Base-by-base conservation (phyloP, 331 rosid species). In the Acacia pycnantha region DNA sequence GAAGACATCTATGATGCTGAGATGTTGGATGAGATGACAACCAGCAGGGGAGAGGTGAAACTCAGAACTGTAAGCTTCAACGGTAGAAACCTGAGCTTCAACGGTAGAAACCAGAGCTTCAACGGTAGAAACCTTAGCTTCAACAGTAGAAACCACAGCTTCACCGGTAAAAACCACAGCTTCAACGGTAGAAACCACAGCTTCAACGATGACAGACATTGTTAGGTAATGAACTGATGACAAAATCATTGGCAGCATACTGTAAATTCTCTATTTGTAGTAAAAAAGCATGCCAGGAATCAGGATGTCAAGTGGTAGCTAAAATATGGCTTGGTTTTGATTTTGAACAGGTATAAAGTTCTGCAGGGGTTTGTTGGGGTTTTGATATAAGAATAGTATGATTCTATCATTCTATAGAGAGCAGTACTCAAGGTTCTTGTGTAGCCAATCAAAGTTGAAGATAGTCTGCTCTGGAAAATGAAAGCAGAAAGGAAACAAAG, bases 1-100 rank as follows among this genome's bases (percentile, higher is more conserved):
- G 91, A 90, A 6, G 94, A 87, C 43, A 86, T 82, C 88, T 88
- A 80, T n/a, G 97, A 91, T 40, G 90, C 88, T 2, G 98, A 95
- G 87, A 81, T 90, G 58, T 88, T 95, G 81, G 98, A 95, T 81
- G 95, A 89, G 83, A 89, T 90, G 90, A 95, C 98, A 75, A 93
- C 97, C 31, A 86, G 62, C 74, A 89, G 98, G 74, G 97, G 97
- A 80, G 98, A 95, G 83, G 77, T 93, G 88, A 95, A 91, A 86
- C 62, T 84, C 29, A 62, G 68, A 62, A 62, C 68, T 62, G 68
- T 62, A 62, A 95, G 94, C 85, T 82, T 78, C 88, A 77, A 69
- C 6, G 70, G 41, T 58, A 68, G 85, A 67, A 80, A 58, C 77
- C 79, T 26, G 8, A 61, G 68, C 35, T 61, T 61, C 68, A 61